Evolutionary conservation across 129 eudicot species (phyloP).

Genomic region (Silybum marianum): DNA sequence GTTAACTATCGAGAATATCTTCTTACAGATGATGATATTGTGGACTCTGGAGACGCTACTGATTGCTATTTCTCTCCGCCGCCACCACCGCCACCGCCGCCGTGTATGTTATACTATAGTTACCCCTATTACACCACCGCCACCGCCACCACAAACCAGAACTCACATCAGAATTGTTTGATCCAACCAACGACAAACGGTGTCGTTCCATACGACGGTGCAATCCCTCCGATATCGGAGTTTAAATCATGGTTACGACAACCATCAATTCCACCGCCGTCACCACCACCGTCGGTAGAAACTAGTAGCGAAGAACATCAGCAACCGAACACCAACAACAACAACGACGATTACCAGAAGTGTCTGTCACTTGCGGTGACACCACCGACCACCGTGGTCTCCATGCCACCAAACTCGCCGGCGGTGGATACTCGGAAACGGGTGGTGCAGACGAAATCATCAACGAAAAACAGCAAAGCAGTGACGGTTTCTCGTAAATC

Average conservation of each 20-base stretch:
- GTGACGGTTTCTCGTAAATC: conserved; percentile 56
- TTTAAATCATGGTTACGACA: conserved; percentile 59
- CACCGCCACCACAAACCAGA: neutral
- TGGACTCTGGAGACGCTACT: neutral
- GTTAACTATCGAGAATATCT: conserved; percentile 27
- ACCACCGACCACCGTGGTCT: conserved; percentile 5
- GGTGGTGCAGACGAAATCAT: conserved; percentile 28
- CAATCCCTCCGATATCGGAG: conserved; percentile 39
- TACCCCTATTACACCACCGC: conserved; percentile 16
- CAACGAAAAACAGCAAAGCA: conserved; percentile 2
- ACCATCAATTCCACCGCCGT: conserved; percentile 20
- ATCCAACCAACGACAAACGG: conserved; percentile 25
- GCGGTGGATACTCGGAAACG: conserved; percentile 46
- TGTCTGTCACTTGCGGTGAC: conserved; percentile 37
- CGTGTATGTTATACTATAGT: conserved; percentile 7
- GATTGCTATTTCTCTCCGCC: conserved; percentile 19
- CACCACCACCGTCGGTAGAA: neutral
- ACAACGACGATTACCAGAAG: conserved; percentile 6
- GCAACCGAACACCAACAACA: neutral
- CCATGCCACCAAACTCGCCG: neutral
- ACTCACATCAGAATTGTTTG: conserved; percentile 11
- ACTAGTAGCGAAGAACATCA: neutral
- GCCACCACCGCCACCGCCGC: neutral
- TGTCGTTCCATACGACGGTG: conserved; percentile 38
- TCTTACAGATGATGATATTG: conserved; percentile 7